Evolutionary conservation across 2,329 filamentous ascomycete species (phyloP).

Genomic region (Periconia macrospinosa): DNA sequence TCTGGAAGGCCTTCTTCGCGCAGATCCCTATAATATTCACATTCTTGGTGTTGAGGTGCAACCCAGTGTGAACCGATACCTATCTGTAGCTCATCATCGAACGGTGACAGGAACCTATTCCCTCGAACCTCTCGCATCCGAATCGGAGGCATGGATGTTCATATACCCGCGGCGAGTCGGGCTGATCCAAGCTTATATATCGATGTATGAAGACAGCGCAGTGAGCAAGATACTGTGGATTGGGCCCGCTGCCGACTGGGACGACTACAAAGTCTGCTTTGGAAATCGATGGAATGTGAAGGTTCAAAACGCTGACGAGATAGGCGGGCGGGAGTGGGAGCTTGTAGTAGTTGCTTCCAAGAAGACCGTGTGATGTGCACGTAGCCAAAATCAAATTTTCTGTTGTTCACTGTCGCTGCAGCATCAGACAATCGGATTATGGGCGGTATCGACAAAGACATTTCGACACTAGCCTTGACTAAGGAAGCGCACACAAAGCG

Average conservation of each 20-base stretch:
- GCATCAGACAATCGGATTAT: too few relatives aligned
- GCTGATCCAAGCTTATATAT: slow-evolving; percentile 50
- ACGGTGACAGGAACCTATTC: slow-evolving; percentile 50
- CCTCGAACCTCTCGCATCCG: slow-evolving; percentile 44
- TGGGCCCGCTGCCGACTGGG: slow-evolving; percentile 48
- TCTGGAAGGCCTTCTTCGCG: slow-evolving; percentile 49
- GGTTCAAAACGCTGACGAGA: slow-evolving; percentile 21
- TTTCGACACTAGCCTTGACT: too few relatives aligned
- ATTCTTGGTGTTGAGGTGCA: slow-evolving; percentile 54
- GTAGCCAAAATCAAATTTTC: too few relatives aligned
- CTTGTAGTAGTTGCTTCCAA: slow-evolving; percentile 27
- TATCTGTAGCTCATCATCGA: slow-evolving; percentile 46
- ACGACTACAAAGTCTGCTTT: slow-evolving; percentile 35
- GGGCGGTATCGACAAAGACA: too few relatives aligned
- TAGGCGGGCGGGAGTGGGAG: slow-evolving; percentile 39
- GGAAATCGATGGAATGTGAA: slow-evolving; percentile 17
- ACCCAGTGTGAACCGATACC: slow-evolving; percentile 48
- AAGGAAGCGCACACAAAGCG: too few relatives aligned
- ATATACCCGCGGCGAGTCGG: slow-evolving; percentile 56
- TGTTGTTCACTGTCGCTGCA: too few relatives aligned
- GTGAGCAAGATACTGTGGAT: slow-evolving; percentile 47
- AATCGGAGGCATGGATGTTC: slow-evolving; percentile 55
- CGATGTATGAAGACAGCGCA: slow-evolving; percentile 26
- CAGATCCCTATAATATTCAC: slow-evolving; percentile 18
- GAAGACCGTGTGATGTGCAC: background rate